Evolutionary conservation across 2,329 filamentous ascomycete species (phyloP).

Genomic region (Acephala macrosclerotiorum): DNA sequence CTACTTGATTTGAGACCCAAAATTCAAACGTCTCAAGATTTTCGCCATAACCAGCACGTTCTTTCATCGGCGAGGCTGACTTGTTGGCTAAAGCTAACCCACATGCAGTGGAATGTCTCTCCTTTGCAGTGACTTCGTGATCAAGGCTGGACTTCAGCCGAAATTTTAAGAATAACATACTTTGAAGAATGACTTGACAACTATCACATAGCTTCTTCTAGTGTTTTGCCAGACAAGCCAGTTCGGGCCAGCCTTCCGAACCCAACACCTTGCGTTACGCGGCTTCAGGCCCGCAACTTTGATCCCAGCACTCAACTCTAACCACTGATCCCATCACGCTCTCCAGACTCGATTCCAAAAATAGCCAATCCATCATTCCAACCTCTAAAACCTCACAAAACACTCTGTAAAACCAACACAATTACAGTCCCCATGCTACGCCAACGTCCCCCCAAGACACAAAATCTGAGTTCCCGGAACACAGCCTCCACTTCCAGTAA

Average conservation of each 20-base stretch:
- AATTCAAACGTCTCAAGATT: neutral
- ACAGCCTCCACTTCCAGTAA: slow-evolving; percentile 9
- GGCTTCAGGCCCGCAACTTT: slow-evolving; percentile 1
- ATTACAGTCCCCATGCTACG: slow-evolving; percentile 21
- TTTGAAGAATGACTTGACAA: too few relatives aligned
- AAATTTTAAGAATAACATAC: too few relatives aligned
- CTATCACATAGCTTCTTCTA: too few relatives aligned
- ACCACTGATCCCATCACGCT: neutral
- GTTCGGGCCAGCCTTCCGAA: neutral
- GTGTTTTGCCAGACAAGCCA: neutral
- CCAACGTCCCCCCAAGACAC: slow-evolving; percentile 24
- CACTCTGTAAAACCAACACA: slow-evolving; percentile 3
- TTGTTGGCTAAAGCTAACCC: neutral
- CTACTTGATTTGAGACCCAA: neutral
- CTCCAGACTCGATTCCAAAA: neutral
- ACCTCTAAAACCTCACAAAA: neutral
- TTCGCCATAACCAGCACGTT: neutral
- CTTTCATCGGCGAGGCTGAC: neutral
- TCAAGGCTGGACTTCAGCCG: too few relatives aligned
- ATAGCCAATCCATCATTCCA: neutral
- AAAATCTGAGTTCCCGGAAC: slow-evolving; percentile 2
- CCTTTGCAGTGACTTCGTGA: neutral
- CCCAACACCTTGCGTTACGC: neutral
- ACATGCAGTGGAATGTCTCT: neutral
- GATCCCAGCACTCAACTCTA: neutral